Evolutionary conservation across 345 rosid species (phyloP).

Genomic region (Litchi chinensis): DNA sequence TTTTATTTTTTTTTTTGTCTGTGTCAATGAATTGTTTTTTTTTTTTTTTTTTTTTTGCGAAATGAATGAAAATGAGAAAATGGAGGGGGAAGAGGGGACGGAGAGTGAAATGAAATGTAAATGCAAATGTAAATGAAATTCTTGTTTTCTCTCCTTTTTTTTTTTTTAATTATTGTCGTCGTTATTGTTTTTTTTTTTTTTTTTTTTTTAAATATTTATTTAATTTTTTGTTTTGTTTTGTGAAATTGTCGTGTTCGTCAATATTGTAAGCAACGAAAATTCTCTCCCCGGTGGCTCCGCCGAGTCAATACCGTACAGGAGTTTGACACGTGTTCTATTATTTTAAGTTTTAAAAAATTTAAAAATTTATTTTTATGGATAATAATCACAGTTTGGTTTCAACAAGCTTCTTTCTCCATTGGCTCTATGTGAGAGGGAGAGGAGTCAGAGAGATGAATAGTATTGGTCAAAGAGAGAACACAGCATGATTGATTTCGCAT

Average conservation of each 20-base stretch:
- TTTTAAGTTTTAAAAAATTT: neutral
- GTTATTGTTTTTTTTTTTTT: neutral
- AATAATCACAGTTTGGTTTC: too few species aligned
- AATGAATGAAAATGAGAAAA: neutral
- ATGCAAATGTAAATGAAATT: conserved; percentile 41
- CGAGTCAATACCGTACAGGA: conserved; percentile 34
- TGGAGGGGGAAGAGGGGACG: neutral
- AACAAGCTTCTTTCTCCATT: neutral
- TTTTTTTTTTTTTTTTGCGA: neutral
- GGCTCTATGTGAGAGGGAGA: neutral
- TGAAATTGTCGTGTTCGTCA: conserved; percentile 10
- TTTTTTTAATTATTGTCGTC: neutral
- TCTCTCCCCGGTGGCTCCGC: conserved; percentile 48
- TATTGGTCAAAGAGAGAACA: conserved; percentile 12
- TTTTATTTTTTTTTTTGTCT: neutral
- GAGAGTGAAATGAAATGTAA: conserved; percentile 42
- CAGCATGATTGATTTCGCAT: conserved; percentile 3
- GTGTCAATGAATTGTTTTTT: conserved; percentile 5
- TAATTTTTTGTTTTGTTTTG: neutral
- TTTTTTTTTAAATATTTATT: neutral
- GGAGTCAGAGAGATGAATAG: neutral
- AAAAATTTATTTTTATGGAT: neutral
- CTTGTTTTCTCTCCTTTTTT: neutral
- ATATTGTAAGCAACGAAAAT: conserved; percentile 17
- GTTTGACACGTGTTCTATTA: conserved; percentile 28